Conservation (phyloP, 768 basidiomycete genomes). For the Tylopilus sp. region DNA sequence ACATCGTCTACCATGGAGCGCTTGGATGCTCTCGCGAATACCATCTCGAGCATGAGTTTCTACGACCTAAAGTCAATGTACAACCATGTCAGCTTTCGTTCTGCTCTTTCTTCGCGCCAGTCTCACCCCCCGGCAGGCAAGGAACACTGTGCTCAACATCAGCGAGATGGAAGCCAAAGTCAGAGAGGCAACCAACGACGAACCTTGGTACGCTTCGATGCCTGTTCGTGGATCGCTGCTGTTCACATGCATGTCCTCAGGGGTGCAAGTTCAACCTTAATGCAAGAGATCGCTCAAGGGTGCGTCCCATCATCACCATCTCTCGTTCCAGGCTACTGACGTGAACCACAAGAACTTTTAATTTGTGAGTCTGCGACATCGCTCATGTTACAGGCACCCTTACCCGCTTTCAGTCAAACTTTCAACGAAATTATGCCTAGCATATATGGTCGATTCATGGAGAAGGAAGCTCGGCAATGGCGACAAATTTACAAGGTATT, state of each 20-base stretch:
- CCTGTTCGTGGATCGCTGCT: not conserved
- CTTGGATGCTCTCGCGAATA: constrained; percentile 68
- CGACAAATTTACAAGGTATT: constrained; percentile 95
- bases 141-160: constrained; percentile 94
- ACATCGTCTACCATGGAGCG: constrained; percentile 62
- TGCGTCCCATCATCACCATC: constrained; percentile 36
- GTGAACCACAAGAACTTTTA: constrained; percentile 74
- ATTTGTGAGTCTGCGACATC: constrained; percentile 62
- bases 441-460: constrained; percentile 93
- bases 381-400: constrained; percentile 2
- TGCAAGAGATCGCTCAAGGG: constrained; percentile 99
- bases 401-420: constrained; percentile 61
- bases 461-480: constrained; percentile 98
- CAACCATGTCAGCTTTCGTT: constrained; percentile 63
- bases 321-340: constrained; percentile 14
- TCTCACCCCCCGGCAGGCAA: constrained; percentile 56
- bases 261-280: constrained; percentile 96
- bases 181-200: constrained; percentile 94
- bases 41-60: constrained; percentile 78
- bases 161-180: constrained; percentile 98
- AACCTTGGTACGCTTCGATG: constrained; percentile 78
- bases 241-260: constrained; percentile 39
- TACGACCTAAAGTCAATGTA: constrained; percentile 96
- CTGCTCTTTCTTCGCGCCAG: not conserved
- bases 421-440: constrained; percentile 99